Percentiles rank a stretch among this genome's conserved stretches.
Evolutionary conservation across 2,329 filamentous ascomycete genomes (phyloP).

Genomic region (Bisporella sp.): DNA sequence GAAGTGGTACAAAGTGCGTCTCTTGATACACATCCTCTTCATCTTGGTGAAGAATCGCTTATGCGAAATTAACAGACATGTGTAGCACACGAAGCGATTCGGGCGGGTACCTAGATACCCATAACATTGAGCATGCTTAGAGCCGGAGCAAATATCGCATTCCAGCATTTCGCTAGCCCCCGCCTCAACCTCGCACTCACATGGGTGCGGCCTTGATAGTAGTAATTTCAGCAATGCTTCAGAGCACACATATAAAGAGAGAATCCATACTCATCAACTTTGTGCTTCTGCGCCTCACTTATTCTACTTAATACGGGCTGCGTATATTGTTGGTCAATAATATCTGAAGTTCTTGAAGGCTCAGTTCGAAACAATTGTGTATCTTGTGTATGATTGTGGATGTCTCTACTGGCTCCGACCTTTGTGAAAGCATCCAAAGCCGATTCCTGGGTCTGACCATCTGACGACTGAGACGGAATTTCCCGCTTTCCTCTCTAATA

Average conservation of each 20-base stretch:
- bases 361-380: conserved; percentile 1
- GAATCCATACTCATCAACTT: not conserved
- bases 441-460: not conserved
- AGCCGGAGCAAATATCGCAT: conserved; percentile 13
- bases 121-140: conserved; percentile 18
- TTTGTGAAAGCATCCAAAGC: not conserved
- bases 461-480: not conserved
- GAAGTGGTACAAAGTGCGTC: conserved; percentile 13
- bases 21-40: conserved; percentile 5
- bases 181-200: conserved; percentile 11
- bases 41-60: conserved; percentile 2
- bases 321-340: not conserved
- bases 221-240: too few species aligned
- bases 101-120: conserved; percentile 11
- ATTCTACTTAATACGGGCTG: not conserved
- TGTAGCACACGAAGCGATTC: conserved; percentile 12
- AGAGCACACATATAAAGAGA: not conserved
- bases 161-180: conserved; percentile 11
- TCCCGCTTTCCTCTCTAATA: too few species aligned
- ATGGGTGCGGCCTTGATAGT: not conserved
- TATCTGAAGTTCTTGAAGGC: not conserved
- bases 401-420: conserved; percentile 6
- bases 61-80: conserved; percentile 10
- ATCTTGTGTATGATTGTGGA: conserved; percentile 11
- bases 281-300: not conserved